phyloP scores from a whole-genome alignment of 306 rosid species.

The Prunus persica region Prunus_persica_NCBIv2 NC_034011.1:26131501-26132000 shows the following conservation, averaged over 20 bases:
- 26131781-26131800: not conserved
- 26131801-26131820: not conserved
- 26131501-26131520: no score
- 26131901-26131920: conserved; percentile 1
- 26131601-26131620: not conserved
- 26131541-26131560: not conserved
- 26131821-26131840: not conserved
- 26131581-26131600: conserved; percentile 1
- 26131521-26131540: not conserved
- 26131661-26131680: not conserved
- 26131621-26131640: not conserved
- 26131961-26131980: not conserved
- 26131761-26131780: not conserved
- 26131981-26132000: no score
- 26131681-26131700: conserved; percentile 1
- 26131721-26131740: not conserved
- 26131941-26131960: not conserved
- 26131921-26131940: not conserved
- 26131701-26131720: not conserved
- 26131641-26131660: not conserved
- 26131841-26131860: not conserved
- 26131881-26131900: not conserved
- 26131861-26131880: not conserved
- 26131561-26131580: conserved; percentile 4
- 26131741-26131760: not conserved